Percentiles rank a stretch among this genome's conserved stretches.
phyloP scores from a whole-genome alignment of 805 yeast genomes.

The Zygosaccharomyces lentus region DNA sequence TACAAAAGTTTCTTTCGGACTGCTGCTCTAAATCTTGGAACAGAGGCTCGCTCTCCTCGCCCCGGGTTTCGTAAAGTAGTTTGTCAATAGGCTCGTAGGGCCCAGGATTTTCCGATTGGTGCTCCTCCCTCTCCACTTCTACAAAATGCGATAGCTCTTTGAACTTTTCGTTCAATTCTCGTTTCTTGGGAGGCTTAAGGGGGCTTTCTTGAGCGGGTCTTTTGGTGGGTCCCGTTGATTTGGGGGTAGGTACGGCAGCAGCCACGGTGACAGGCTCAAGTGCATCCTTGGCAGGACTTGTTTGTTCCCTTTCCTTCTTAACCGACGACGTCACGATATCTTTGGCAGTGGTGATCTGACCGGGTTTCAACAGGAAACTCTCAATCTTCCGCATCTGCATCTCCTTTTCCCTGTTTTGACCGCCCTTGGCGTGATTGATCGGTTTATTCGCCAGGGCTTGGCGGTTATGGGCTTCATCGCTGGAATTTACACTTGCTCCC shows the following conservation, averaged over 20 bases:
- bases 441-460: constrained; percentile 20
- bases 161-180: constrained; percentile 9
- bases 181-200: constrained; percentile 3
- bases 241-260: not conserved
- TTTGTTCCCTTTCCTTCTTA: not conserved
- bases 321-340: not conserved
- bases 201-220: not conserved
- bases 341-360: not conserved
- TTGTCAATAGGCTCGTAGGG: constrained; percentile 6
- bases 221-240: not conserved
- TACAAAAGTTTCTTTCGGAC: constrained; percentile 25
- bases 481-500: not conserved
- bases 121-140: not conserved
- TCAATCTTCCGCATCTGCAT: constrained; percentile 12
- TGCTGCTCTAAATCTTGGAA: constrained; percentile 18
- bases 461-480: constrained; percentile 15
- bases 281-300: not conserved
- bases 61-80: constrained; percentile 8
- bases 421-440: constrained; percentile 8
- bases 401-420: constrained; percentile 8
- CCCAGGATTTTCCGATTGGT: constrained; percentile 11
- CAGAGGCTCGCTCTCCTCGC: constrained; percentile 3
- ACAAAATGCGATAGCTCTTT: constrained; percentile 3
- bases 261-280: not conserved
- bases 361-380: constrained; percentile 11